phyloP scores from a whole-genome alignment of 441 rosid genomes.

The Eruca vesicaria region DNA sequence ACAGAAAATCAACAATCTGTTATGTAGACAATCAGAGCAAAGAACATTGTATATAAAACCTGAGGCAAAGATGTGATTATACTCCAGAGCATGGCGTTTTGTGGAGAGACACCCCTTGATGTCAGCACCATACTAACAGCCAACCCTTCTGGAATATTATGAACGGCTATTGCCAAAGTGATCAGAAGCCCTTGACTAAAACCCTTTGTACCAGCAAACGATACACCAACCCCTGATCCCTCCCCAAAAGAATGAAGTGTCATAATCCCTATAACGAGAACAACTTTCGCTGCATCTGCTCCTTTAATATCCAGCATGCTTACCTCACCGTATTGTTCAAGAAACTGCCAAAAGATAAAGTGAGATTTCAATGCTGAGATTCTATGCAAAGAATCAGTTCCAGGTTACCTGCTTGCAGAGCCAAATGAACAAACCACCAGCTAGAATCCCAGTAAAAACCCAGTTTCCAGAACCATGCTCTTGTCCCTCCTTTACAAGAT shows the following conservation, averaged over 20 bases:
- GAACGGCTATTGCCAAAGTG: constrained; percentile 97
- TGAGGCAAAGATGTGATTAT: constrained; percentile 95
- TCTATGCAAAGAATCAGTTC: constrained; percentile 3
- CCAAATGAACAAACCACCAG: constrained; percentile 87
- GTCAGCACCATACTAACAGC: constrained; percentile 99
- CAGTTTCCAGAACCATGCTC: constrained; percentile 85
- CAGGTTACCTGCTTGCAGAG: constrained; percentile 83
- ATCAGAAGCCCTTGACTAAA: constrained; percentile 95
- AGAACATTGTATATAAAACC: constrained; percentile 43
- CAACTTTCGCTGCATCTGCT: constrained; percentile 92
- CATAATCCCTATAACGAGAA: constrained; percentile 97
- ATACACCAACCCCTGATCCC: constrained; percentile 98
- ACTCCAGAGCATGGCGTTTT: constrained; percentile 99
- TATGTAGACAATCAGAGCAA: constrained; percentile 2
- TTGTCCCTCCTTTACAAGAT: constrained; percentile 94
- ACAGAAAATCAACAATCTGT: constrained; percentile 8
- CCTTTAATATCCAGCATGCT: constrained; percentile 99
- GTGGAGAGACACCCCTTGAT: constrained; percentile 98
- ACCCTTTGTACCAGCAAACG: constrained; percentile 96
- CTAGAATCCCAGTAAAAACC: constrained; percentile 89
- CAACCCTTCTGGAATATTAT: constrained; percentile 95
- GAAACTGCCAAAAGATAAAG: constrained; percentile 49
- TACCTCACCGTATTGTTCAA: constrained; percentile 95
- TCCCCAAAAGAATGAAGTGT: constrained; percentile 99
- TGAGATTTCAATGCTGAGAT: neutral